Base-by-base conservation (phyloP, 805 yeast species). In the Starmerella potacharoeniae region DNA sequence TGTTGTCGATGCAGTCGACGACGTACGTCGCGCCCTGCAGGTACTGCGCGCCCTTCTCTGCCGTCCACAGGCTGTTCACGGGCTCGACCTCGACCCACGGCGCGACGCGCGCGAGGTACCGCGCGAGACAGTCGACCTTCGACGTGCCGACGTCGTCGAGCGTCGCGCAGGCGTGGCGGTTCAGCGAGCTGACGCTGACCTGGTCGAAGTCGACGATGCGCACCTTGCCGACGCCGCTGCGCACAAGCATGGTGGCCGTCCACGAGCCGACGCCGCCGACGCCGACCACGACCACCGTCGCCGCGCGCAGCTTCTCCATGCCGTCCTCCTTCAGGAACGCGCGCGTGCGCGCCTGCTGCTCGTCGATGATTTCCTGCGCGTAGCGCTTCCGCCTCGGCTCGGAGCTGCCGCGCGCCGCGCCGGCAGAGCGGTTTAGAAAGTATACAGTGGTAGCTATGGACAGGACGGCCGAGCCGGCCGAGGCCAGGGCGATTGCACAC, bases 261-360 rank as follows among this genome's bases (percentile, higher is more conserved):
- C 96, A 90, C 0, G 97, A 90, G 2, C 99, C 99, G 42, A 93
- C 99, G 56, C 99, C 99, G 56, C 99, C 99, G 16, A 91, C 93
- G 34, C 99, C 98, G 11, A 81, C 84, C 14, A 91, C 85, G 1
- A 88, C 85, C 2, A 90, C 78, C 54, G 79, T 76, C 64, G 87
- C 83, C 11, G 75, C 70, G 53, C 96, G 80, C 16, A 93, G 78
- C 56, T 79, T 80, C 17, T 71, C 68, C 79, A 89, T 82, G 0
- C 96, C 97, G 22, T 83, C 85, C 51, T 85, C 86, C 11, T 96
- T 88, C 31, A 93, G 74, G 66, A 93, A 93, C 1, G 95, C 97
- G 66, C 86, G 84, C 72, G 91, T 93, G 59, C 98, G 75, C 0
- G 97, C 95, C 40, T 91, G 77, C 67, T 93, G 97, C 70, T 93